Conservation (phyloP, 306 rosid species). For the Carpinus viminea region DNA sequence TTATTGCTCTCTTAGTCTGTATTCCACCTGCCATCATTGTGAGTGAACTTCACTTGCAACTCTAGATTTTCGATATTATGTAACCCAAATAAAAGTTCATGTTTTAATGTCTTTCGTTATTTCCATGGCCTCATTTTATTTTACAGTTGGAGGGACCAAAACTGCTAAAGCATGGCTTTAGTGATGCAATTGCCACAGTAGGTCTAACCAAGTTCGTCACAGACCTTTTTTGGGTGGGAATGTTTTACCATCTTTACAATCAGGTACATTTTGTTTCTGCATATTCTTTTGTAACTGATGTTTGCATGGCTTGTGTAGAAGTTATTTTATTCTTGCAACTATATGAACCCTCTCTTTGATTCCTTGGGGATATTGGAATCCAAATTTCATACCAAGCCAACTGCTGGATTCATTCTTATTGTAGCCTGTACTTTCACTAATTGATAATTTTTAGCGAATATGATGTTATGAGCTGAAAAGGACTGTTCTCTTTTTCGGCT, state of each 20-base stretch:
- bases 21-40: slow-evolving; percentile 88
- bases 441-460: neutral
- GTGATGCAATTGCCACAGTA: slow-evolving; percentile 84
- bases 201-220: slow-evolving; percentile 76
- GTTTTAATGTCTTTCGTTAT: slow-evolving; percentile 1
- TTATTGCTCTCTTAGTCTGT: slow-evolving; percentile 87
- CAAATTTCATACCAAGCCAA: neutral
- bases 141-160: slow-evolving; percentile 81
- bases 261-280: slow-evolving; percentile 53
- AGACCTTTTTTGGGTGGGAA: slow-evolving; percentile 93
- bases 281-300: neutral
- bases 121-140: slow-evolving; percentile 23
- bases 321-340: neutral
- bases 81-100: neutral
- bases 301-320: neutral
- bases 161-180: slow-evolving; percentile 71
- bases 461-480: slow-evolving; percentile 2
- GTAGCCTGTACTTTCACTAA: neutral
- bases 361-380: neutral
- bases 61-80: neutral
- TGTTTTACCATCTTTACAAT: slow-evolving; percentile 97
- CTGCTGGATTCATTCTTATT: neutral
- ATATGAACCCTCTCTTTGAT: neutral
- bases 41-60: slow-evolving; percentile 40
- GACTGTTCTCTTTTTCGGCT: neutral